Percentiles rank a stretch among this genome's conserved stretches.
These are phyloP conservation scores for Amaranthus tricolor DNA, from an alignment of 179 eudicot genomes.

Conservation along the genomic window DNA sequence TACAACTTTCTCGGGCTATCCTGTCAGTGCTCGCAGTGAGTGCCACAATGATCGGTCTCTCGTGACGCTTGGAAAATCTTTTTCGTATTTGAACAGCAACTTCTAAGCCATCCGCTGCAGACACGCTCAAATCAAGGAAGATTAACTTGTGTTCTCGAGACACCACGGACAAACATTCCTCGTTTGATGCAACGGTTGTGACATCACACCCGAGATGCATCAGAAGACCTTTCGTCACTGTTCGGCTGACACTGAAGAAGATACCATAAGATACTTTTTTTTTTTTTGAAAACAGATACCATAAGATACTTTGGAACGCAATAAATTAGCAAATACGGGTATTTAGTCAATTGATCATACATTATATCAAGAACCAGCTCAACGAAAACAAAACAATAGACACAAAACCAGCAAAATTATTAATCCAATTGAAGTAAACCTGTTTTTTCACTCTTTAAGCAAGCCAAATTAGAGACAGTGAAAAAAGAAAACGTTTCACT, in stretches of 20 bases:
- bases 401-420: no score
- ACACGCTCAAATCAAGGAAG: conserved; percentile 54
- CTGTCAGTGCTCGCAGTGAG: conserved; percentile 62
- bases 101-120: conserved; percentile 60
- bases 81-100: conserved; percentile 55
- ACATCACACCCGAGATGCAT: conserved; percentile 87
- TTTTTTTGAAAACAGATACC: no score
- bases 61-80: conserved; percentile 49
- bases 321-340: neutral
- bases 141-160: conserved; percentile 60
- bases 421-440: no score
- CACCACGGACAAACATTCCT: conserved; percentile 58
- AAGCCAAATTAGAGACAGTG: no score
- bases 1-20: conserved; percentile 54
- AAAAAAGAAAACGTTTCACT: no score
- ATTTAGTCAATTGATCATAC: neutral
- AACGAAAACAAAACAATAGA: neutral
- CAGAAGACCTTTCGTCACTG: conserved; percentile 73
- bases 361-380: neutral
- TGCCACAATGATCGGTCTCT: conserved; percentile 64
- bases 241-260: conserved; percentile 69
- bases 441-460: no score
- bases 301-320: neutral
- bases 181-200: conserved; percentile 51
- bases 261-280: conserved; percentile 3